Conservation (phyloP, 2,329 filamentous ascomycete genomes). For the Paracamarosporium sp. region DNA sequence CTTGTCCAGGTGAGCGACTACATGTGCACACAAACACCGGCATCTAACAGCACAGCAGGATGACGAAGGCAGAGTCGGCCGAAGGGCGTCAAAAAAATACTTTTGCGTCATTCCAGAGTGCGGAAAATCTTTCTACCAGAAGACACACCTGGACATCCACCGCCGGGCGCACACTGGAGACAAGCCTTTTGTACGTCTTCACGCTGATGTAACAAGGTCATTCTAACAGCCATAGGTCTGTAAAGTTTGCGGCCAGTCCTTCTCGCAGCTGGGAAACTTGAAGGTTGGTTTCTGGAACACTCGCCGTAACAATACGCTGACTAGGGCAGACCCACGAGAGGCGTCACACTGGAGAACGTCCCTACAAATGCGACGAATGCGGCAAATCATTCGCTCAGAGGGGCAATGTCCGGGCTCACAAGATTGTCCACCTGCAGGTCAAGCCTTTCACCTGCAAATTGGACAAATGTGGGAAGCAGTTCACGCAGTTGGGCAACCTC, state of each 20-base stretch:
- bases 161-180: slow-evolving; percentile 85
- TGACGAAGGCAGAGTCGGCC: slow-evolving; percentile 32
- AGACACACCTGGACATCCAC: slow-evolving; percentile 92
- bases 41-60: slow-evolving; percentile 20
- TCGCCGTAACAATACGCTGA: slow-evolving; percentile 15
- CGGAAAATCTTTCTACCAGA: slow-evolving; percentile 84
- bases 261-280: slow-evolving; percentile 90
- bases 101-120: slow-evolving; percentile 77
- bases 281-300: slow-evolving; percentile 64
- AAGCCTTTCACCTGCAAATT: slow-evolving; percentile 84
- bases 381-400: slow-evolving; percentile 84
- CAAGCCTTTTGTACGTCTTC: slow-evolving; percentile 78
- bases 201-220: slow-evolving; percentile 14
- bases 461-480: slow-evolving; percentile 84
- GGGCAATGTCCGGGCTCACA: slow-evolving; percentile 84
- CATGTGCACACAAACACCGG: neutral
- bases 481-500: slow-evolving; percentile 89
- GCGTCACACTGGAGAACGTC: slow-evolving; percentile 85
- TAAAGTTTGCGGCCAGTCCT: slow-evolving; percentile 73
- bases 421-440: slow-evolving; percentile 76
- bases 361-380: slow-evolving; percentile 80
- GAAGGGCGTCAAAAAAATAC: slow-evolving; percentile 69
- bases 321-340: slow-evolving; percentile 76
- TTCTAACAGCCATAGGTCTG: slow-evolving; percentile 69
- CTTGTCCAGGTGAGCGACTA: slow-evolving; percentile 38